A percentile compares a stretch with the other conserved stretches of the same genome.
These are phyloP conservation scores for Cystobasidium sp. DNA, from an alignment of 1,284 basidiomycete species.

Conservation along the genomic window DNA sequence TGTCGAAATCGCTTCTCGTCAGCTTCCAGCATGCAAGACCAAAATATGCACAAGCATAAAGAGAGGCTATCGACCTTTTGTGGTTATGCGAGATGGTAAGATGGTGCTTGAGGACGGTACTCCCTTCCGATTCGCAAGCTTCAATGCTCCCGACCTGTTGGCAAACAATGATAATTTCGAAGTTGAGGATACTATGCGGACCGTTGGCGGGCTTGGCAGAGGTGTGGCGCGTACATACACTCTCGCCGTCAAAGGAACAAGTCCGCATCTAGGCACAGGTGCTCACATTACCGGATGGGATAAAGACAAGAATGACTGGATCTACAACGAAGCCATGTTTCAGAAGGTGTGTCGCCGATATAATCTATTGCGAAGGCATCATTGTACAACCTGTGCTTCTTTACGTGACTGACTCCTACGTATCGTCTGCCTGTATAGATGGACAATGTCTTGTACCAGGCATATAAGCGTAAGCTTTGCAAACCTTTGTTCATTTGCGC, in stretches of 20 bases:
- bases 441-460: too few relatives aligned
- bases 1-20: too few relatives aligned
- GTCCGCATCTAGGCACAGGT: slow-evolving; percentile 43
- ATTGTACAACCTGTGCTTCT: too few relatives aligned
- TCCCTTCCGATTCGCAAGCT: slow-evolving; percentile 26
- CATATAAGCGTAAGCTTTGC: too few relatives aligned
- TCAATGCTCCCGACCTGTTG: slow-evolving; percentile 52
- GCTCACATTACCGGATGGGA: slow-evolving; percentile 53
- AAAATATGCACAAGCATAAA: too few relatives aligned
- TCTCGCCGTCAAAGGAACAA: slow-evolving; percentile 48
- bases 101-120: slow-evolving; percentile 22
- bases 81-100: slow-evolving; percentile 11
- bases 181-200: slow-evolving; percentile 46
- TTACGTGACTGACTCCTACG: too few relatives aligned
- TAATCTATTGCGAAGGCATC: too few relatives aligned
- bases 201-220: slow-evolving; percentile 44
- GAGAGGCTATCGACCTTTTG: slow-evolving; percentile 7
- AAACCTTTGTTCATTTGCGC: too few relatives aligned
- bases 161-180: slow-evolving; percentile 50
- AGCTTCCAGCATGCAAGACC: too few relatives aligned
- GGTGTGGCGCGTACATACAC: slow-evolving; percentile 53
- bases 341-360: slow-evolving; percentile 45
- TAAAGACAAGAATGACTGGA: slow-evolving; percentile 50
- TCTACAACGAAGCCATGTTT: slow-evolving; percentile 49
- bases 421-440: too few relatives aligned